Conservation (phyloP, 805 yeast genomes). For the Saccharomycopsis synnaedendra region DNA sequence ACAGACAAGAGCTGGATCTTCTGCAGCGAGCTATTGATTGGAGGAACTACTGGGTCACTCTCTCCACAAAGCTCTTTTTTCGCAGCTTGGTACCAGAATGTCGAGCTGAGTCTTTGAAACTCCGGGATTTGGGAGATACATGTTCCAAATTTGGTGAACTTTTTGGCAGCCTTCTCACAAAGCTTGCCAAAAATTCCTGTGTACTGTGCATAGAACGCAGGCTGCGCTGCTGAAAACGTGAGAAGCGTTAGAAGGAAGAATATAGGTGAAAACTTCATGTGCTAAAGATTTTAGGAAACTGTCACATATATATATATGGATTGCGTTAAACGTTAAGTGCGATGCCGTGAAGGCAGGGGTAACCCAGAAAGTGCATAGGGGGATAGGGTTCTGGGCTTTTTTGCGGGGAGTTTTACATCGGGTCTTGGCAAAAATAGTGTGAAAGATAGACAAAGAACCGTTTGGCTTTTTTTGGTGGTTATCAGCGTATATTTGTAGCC, state of each 20-base stretch:
- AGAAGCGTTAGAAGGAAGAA: not conserved
- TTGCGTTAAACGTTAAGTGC: no score
- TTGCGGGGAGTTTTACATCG: no score
- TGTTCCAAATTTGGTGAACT: conserved; percentile 11
- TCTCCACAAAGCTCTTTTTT: conserved; percentile 13
- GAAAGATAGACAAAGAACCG: no score
- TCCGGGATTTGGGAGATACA: conserved; percentile 9
- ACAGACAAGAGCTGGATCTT: not conserved
- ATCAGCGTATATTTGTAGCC: no score
- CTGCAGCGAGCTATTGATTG: not conserved
- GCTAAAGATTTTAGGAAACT: no score
- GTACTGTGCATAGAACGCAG: conserved; percentile 1
- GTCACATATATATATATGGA: no score
- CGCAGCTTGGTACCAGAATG: conserved; percentile 16
- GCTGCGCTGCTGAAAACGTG: not conserved
- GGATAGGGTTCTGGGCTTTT: no score
- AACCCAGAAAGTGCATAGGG: no score
- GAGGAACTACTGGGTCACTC: not conserved
- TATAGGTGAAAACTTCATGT: not conserved
- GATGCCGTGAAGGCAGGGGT: no score
- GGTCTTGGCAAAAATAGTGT: no score
- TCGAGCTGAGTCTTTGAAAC: conserved; percentile 6
- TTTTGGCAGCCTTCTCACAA: conserved; percentile 6
- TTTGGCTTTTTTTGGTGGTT: no score
- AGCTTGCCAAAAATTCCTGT: conserved; percentile 12